Conservation (phyloP, 2,329 filamentous ascomycete genomes). For the Pezicula neosporulosa region DNA sequence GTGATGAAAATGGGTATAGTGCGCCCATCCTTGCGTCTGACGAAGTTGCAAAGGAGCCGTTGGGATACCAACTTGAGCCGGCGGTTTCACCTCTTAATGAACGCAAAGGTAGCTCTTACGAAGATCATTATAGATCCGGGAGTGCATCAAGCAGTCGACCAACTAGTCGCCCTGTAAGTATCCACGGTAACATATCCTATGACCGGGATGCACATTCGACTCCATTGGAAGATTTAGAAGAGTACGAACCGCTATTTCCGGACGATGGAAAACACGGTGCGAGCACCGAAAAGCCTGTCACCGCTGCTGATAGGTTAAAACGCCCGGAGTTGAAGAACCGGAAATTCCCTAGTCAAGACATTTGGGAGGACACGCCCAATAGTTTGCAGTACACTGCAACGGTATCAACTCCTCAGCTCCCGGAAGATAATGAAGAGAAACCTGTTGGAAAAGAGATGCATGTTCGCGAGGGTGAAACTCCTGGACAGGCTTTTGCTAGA, state of each 20-base stretch:
- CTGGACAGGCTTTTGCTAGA: slow-evolving; percentile 63
- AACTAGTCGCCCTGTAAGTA: slow-evolving; percentile 59
- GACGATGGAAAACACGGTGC: slow-evolving; percentile 60
- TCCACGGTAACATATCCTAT: slow-evolving; percentile 53
- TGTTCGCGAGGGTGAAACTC: slow-evolving; percentile 41
- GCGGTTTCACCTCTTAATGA: slow-evolving; percentile 75
- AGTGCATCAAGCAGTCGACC: slow-evolving; percentile 51
- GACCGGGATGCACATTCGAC: slow-evolving; percentile 50
- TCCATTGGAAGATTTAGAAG: slow-evolving; percentile 81
- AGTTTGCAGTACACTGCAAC: slow-evolving; percentile 77
- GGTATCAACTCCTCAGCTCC: slow-evolving; percentile 75
- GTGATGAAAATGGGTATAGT: slow-evolving; percentile 59
- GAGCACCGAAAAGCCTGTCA: slow-evolving; percentile 42
- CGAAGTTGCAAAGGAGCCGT: slow-evolving; percentile 73
- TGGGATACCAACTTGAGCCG: slow-evolving; percentile 67
- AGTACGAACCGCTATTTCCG: slow-evolving; percentile 93
- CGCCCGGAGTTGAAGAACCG: slow-evolving; percentile 50
- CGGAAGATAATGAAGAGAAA: slow-evolving; percentile 35
- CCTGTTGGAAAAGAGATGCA: neutral
- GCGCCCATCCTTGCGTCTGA: slow-evolving; percentile 87
- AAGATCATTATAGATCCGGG: slow-evolving; percentile 40
- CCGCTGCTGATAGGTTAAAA: slow-evolving; percentile 53
- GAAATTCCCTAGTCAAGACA: slow-evolving; percentile 89
- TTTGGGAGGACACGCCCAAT: slow-evolving; percentile 94
- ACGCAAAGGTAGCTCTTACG: slow-evolving; percentile 56